Conservation (phyloP, 495 filamentous ascomycete genomes). For the Penicillium chermesinum region DNA sequence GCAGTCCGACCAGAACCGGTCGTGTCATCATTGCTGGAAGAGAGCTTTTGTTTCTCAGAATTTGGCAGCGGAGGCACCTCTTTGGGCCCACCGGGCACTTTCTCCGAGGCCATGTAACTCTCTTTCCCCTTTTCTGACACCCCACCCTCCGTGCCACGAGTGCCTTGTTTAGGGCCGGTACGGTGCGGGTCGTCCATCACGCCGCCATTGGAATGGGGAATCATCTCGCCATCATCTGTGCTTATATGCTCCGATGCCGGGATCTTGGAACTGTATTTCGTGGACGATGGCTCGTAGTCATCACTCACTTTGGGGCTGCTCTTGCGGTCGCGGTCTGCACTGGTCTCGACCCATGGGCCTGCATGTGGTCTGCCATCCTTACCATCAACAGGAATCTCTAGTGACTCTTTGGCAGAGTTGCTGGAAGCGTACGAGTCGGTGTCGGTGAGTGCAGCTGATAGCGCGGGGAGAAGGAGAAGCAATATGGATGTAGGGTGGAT, state of each 20-base stretch:
- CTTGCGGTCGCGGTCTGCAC: constrained; percentile 53
- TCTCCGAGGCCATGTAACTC: constrained; percentile 60
- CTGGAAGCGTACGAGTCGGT: constrained; percentile 17
- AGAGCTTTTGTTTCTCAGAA: constrained; percentile 60
- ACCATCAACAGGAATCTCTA: constrained; percentile 89
- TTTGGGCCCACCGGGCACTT: constrained; percentile 75
- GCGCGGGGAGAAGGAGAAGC: constrained; percentile 35
- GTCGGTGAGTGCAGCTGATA: constrained; percentile 26
- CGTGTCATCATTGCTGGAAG: constrained; percentile 35
- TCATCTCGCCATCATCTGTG: constrained; percentile 57
- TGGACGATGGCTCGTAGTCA: constrained; percentile 7
- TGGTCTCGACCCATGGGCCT: constrained; percentile 78
- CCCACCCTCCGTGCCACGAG: constrained; percentile 80
- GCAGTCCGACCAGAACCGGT: constrained; percentile 11
- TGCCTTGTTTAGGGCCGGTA: constrained; percentile 69
- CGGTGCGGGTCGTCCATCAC: constrained; percentile 87
- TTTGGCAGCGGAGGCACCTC: constrained; percentile 78
- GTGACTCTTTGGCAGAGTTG: constrained; percentile 54
- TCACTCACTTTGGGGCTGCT: constrained; percentile 37
- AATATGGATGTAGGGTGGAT: constrained; percentile 27
- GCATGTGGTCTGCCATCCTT: constrained; percentile 93
- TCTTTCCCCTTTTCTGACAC: constrained; percentile 79
- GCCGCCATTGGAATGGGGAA: constrained; percentile 74
- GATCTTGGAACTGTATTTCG: constrained; percentile 26
- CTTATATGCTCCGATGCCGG: constrained; percentile 32